Evolutionary conservation across 2,329 filamentous ascomycete species (phyloP).

Genomic region (Alternaria solani): DNA sequence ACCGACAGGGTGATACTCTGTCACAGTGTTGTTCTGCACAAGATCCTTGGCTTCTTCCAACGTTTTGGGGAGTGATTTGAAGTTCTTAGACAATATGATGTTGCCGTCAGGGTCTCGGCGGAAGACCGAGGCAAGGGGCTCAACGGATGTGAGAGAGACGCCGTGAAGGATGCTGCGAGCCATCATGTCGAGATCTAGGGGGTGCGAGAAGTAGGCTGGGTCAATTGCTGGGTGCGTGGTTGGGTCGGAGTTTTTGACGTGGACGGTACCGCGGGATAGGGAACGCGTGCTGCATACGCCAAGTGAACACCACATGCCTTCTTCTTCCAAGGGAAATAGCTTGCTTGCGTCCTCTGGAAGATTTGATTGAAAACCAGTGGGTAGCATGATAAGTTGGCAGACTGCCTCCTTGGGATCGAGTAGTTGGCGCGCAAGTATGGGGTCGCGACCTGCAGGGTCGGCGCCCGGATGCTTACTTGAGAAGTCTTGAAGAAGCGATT

Average conservation of each 20-base stretch:
- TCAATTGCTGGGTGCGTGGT: slow-evolving; percentile 49
- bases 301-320: slow-evolving; percentile 26
- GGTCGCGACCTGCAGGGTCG: slow-evolving; percentile 35
- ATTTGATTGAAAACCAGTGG: slow-evolving; percentile 22
- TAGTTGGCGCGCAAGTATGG: slow-evolving; percentile 33
- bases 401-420: slow-evolving; percentile 32
- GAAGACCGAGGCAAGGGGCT: not conserved
- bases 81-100: slow-evolving; percentile 17
- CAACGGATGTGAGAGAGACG: slow-evolving; percentile 7
- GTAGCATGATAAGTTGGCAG: slow-evolving; percentile 30
- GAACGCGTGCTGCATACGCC: slow-evolving; percentile 41
- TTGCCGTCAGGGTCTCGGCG: not conserved
- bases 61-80: slow-evolving; percentile 18
- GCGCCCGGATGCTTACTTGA: slow-evolving; percentile 28
- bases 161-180: slow-evolving; percentile 44
- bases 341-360: slow-evolving; percentile 3
- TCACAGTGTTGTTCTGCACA: slow-evolving; percentile 21
- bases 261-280: slow-evolving; percentile 53
- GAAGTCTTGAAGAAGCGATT: slow-evolving; percentile 26
- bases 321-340: slow-evolving; percentile 16
- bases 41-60: slow-evolving; percentile 27
- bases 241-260: slow-evolving; percentile 47
- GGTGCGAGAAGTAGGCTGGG: slow-evolving; percentile 54
- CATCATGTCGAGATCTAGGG: slow-evolving; percentile 54
- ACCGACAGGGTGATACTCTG: slow-evolving; percentile 41